Evolutionary conservation across 352 stramenopile species (phyloP).

Genomic region (Peronospora farinosa): DNA sequence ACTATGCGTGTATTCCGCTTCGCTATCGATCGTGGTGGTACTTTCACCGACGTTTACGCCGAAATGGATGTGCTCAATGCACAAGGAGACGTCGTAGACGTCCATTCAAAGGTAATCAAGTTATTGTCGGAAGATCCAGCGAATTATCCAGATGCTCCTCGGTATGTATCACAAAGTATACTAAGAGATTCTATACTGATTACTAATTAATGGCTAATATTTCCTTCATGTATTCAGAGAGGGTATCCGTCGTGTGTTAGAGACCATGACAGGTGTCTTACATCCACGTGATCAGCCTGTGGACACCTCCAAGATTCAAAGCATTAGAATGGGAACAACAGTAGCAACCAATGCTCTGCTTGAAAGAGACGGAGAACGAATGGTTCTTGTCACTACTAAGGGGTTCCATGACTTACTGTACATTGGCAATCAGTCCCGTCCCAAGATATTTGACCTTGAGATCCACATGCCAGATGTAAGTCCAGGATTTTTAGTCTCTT

Average conservation of each 20-base stretch:
- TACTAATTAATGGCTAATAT: too few species aligned
- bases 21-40: slow-evolving; percentile 95
- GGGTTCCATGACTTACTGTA: slow-evolving; percentile 95
- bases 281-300: slow-evolving; percentile 83
- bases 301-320: slow-evolving; percentile 89
- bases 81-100: slow-evolving; percentile 34
- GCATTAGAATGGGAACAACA: slow-evolving; percentile 98
- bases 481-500: slow-evolving; percentile 3
- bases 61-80: slow-evolving; percentile 84
- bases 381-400: slow-evolving; percentile 91
- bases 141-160: slow-evolving; percentile 97
- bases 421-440: slow-evolving; percentile 98
- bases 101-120: slow-evolving; percentile 90
- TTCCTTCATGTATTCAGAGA: slow-evolving; percentile 36
- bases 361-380: slow-evolving; percentile 93
- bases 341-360: slow-evolving; percentile 99
- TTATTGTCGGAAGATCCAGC: slow-evolving; percentile 95
- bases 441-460: slow-evolving; percentile 95
- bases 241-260: slow-evolving; percentile 92
- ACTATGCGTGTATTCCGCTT: slow-evolving; percentile 86
- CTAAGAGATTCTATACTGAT: too few species aligned
- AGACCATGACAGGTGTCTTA: slow-evolving; percentile 86
- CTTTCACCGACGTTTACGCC: slow-evolving; percentile 98
- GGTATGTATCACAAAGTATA: slow-evolving; percentile 36
- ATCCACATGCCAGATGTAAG: slow-evolving; percentile 86